Evolutionary conservation across 2,329 filamentous ascomycete genomes (phyloP).

Genomic region (Aplosporella prunicola): DNA sequence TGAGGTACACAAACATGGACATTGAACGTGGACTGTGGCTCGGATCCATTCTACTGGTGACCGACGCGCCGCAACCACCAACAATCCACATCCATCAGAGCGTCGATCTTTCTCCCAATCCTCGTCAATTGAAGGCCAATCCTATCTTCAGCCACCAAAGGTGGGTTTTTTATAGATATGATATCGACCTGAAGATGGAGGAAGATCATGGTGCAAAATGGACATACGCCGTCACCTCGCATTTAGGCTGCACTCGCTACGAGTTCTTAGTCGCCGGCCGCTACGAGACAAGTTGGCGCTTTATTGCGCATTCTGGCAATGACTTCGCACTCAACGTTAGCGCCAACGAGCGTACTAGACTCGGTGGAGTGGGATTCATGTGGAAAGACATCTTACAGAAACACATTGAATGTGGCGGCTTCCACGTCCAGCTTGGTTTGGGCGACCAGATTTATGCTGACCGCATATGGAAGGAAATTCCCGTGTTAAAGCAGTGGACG

Average conservation of each 20-base stretch:
- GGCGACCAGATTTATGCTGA: conserved; percentile 96
- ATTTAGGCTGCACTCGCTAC: conserved; percentile 93
- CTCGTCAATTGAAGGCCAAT: conserved; percentile 71
- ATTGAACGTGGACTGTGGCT: conserved; percentile 83
- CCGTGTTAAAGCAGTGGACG: conserved; percentile 89
- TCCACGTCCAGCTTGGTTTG: conserved; percentile 84
- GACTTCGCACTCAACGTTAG: conserved; percentile 86
- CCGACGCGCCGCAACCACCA: conserved; percentile 81
- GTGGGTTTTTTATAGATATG: conserved; percentile 95
- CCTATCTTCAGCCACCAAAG: conserved; percentile 82
- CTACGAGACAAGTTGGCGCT: conserved; percentile 86
- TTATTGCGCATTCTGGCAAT: conserved; percentile 91
- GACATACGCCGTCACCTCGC: conserved; percentile 97
- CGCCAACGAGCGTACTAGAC: conserved; percentile 70
- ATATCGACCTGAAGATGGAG: conserved; percentile 81
- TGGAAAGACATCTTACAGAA: conserved; percentile 99
- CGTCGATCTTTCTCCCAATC: conserved; percentile 83
- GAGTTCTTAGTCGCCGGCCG: conserved; percentile 92
- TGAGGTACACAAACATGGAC: conserved; percentile 96
- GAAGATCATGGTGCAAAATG: conserved; percentile 70
- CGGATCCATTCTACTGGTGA: conserved; percentile 87
- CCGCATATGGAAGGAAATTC: conserved; percentile 90
- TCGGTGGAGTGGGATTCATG: conserved; percentile 90
- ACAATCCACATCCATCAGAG: conserved; percentile 94
- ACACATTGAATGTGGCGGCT: conserved; percentile 91